Evolutionary conservation across 257 asterid genomes (phyloP), one percentile per base, ranked within the genome.

Genomic region (Henckelia pumila): DNA sequence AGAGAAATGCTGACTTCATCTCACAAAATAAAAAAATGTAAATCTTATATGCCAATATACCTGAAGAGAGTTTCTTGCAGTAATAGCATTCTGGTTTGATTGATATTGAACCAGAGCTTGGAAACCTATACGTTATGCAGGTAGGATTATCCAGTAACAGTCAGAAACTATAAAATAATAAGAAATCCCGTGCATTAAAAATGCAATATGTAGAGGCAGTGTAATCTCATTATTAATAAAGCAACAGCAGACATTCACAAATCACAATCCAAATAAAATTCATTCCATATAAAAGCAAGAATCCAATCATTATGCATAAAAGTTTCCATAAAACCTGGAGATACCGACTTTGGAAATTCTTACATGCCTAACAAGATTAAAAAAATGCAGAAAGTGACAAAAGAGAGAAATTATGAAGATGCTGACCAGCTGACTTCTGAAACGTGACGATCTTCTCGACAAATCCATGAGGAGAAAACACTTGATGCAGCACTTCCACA

Each of bases 391-490:
- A 79, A 79, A 75, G 79, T 50, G 85, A 76, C 80, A 76, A 71
- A 77, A 80, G 79, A 76, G 83, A 76, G 84, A 80, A 81, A 85
- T 82, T 83, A 76, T 80, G 83, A 82, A 83, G 92, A 85, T 80
- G 90, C 96, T 94, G 95, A 94, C 99, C 99, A 83, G 99, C 99
- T 77, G 99, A 94, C 91, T 94, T 91, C 96, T 94, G 99, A 88
- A 91, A 94, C 9, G 97, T 94, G 89, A 94, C 99, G 83, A 94
- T 87, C 96, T 94, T 94, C 96, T 94, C 99, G 72, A 94, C 96
- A 77, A 81, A 84, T 82, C 99, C 99, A 84, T 94, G 95, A 71
- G 99, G 97, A 79, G 95, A 94, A 84, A 94, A 91, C 71, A 94
- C 99, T 88, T 94, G 99, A 85, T 88, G 99, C 93, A 94, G 97